Evolutionary conservation across 768 basidiomycete genomes (phyloP).

Genomic region (Rhodosporidiobolus odoratus): DNA sequence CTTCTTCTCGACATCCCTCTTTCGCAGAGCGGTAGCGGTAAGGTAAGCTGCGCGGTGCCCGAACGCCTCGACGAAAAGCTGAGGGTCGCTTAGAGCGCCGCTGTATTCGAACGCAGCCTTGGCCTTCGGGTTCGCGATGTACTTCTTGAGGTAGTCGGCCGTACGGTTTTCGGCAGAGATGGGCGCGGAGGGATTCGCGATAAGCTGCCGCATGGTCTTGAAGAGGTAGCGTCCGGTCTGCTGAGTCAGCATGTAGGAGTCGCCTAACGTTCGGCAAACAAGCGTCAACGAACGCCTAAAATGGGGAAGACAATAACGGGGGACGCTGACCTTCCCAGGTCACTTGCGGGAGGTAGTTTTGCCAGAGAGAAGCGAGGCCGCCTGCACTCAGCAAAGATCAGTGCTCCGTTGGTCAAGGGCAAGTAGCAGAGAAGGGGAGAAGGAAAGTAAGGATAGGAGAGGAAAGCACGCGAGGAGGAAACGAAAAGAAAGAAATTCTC

Average conservation of each 20-base stretch:
- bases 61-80: constrained; percentile 41
- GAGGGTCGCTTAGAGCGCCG: constrained; percentile 37
- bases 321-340: background rate
- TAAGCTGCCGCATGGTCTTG: constrained; percentile 33
- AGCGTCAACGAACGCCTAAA: background rate
- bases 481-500: no score
- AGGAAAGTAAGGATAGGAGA: no score
- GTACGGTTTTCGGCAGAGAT: constrained; percentile 31
- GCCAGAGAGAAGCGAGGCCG: constrained; percentile 24
- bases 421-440: no score
- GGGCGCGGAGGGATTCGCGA: constrained; percentile 26
- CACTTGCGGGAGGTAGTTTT: constrained; percentile 42
- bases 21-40: constrained; percentile 35
- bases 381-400: no score
- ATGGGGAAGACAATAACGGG: background rate
- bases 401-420: no score
- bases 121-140: constrained; percentile 32
- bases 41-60: constrained; percentile 42
- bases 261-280: background rate
- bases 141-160: constrained; percentile 35
- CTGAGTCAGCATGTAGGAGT: constrained; percentile 41
- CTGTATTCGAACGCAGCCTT: constrained; percentile 35
- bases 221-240: constrained; percentile 39
- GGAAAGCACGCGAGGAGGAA: no score
- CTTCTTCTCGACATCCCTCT: constrained; percentile 39